Percentiles rank a stretch among this genome's conserved stretches.
phyloP scores from a whole-genome alignment of 1,284 basidiomycete species.

The Ganoderma resinaceum region DNA sequence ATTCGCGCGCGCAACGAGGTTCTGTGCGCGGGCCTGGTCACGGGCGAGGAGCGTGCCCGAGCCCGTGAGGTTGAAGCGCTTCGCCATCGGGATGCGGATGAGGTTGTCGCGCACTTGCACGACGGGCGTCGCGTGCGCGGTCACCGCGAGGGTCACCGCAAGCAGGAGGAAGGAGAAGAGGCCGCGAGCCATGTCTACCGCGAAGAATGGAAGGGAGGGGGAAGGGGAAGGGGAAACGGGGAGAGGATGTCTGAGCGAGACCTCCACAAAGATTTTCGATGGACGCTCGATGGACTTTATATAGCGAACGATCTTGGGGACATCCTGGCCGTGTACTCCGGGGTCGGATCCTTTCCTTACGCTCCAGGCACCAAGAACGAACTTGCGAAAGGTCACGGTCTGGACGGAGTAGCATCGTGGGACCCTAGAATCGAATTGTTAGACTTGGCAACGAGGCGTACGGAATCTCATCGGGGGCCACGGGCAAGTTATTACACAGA shows the following conservation, averaged over 20 bases:
- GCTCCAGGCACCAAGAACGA: background rate
- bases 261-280: constrained; percentile 15
- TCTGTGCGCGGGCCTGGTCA: constrained; percentile 36
- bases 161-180: constrained; percentile 29
- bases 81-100: constrained; percentile 37
- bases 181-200: constrained; percentile 23
- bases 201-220: background rate
- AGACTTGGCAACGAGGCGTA: background rate
- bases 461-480: background rate
- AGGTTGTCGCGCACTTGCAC: constrained; percentile 32
- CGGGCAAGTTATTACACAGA: background rate
- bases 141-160: constrained; percentile 29
- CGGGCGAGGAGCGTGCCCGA: constrained; percentile 32
- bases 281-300: constrained; percentile 1
- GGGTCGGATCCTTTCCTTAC: background rate
- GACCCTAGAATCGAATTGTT: background rate
- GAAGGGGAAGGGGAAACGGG: background rate
- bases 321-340: background rate
- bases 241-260: constrained; percentile 23
- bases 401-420: background rate
- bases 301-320: constrained; percentile 4
- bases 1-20: constrained; percentile 30
- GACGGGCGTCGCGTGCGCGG: constrained; percentile 34
- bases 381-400: background rate
- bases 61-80: constrained; percentile 38